Evolutionary conservation across 768 basidiomycete genomes (phyloP), one percentile per base, ranked within the genome.

Genomic region (Russula olivacea): DNA sequence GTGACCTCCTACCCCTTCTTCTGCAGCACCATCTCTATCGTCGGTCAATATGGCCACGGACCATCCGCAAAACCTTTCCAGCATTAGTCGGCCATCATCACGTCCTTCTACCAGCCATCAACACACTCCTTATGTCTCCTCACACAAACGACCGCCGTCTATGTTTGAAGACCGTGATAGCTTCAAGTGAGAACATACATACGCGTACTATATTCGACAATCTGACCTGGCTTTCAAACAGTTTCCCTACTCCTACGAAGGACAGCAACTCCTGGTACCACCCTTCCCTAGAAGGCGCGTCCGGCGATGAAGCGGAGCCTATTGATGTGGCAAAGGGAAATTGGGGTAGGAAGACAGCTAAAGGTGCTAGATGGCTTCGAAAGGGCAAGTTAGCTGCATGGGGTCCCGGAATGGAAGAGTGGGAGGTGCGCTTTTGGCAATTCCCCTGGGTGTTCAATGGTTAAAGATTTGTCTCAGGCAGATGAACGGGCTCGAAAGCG

Each of bases 401-500:
- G 92, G 90, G 89, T 32, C 90, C 91, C 23, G 81, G 82, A 53
- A 83, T 85, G 77, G 90, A 90, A 40, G 90, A 93, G 62, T 91
- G 89, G 87, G 90, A 93, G 84, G 91, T 89, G 70, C 66, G 79
- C 38, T 28, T 52, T 68, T 11, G 4, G 23, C 15, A 58, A 28
- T 55, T 50, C 28, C 63, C 67, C 25, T 28, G 54, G 45, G 45
- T 55, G 58, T 65, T 64, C 34, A 38, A 58, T 61, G n/a, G 67
- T 48, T 68, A 57, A 54, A 69, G 30, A 57, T 6, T 28, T 12
- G 25, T 34, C 40, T 52, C 72, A 92, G 91, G 80, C 85, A 30
- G 91, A 93, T 73, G 88, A 92, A 67, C 85, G 88, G 59, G 89
- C 91, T 41, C 81, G 91, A 66, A 91, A 91, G 75, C 86, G 91